Base-by-base conservation (phyloP, 1,284 basidiomycete species). In the Microbotryum silenes-acaulis region DNA sequence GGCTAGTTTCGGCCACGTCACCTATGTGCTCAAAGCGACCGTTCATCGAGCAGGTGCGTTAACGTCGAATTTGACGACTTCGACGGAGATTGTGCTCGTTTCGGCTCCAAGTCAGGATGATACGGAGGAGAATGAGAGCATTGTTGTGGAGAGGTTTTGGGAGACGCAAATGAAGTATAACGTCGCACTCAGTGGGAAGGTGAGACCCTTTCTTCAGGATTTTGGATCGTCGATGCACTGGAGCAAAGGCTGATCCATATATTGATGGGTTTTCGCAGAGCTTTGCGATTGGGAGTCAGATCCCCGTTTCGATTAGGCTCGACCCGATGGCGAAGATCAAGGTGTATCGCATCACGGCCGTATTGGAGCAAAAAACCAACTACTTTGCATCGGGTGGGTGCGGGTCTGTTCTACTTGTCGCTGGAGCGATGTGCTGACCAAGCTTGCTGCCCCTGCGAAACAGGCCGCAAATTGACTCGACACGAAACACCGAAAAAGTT, bases 131-230 rank as follows among this genome's bases (percentile, higher is more conserved):
- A 82, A 80, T 5, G 89, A 89, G 72, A 79, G 85, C 69, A 86
- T 97, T 63, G 82, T 92, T 54, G 85, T 97, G 16, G 89, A 96
- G 74, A 80, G 91, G 27, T 85, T 88, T 70, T 98, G 93, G 93
- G 93, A 97, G 64, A 82, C 86, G 62, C 87, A 96, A 73, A 79
- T 97, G 72, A 85, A 90, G 68, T 92, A 90, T 70, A 70, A 77
- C 65, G 86, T 97, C 60, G 82, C 86, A 1, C 78, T 97, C 29
- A 83, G 85, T 37, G 89, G 89, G 16, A 85, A 87, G 64, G 70
- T 68, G 44, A 60, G 69, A 10, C 31, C 29, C 31, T 31, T 18
- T 1, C 4, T 20, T 18, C 31, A 16, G 18, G 21, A 55, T 65
- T 64, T 42, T 70, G 70, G 54, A 61, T 68, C 8, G 10, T 10